These are phyloP conservation scores for Solanum lycopersicoides DNA, from an alignment of 257 asterid species.

Conservation along the genomic window DNA sequence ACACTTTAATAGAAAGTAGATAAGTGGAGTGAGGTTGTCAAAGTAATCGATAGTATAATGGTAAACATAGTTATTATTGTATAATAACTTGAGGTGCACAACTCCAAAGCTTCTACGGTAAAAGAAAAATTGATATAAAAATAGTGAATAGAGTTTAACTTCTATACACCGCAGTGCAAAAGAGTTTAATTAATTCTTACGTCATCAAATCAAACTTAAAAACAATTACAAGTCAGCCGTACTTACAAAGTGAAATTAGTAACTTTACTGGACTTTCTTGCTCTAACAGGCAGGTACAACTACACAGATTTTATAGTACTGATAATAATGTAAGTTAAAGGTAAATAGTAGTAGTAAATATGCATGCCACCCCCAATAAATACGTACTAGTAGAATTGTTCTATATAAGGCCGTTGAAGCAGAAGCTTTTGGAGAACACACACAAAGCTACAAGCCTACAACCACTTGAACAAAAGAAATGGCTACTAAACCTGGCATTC, in stretches of 20 bases:
- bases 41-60: background rate
- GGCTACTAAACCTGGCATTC: slow-evolving; percentile 72
- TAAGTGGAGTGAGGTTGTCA: background rate
- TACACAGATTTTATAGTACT: background rate
- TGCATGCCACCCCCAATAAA: background rate
- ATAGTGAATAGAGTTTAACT: background rate
- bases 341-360: background rate
- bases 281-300: background rate
- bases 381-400: background rate
- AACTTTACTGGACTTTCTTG: background rate
- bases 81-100: background rate
- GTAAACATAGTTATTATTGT: background rate
- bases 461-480: slow-evolving; percentile 15
- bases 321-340: background rate
- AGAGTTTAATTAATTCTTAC: background rate
- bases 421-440: background rate
- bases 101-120: background rate
- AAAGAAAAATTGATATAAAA: background rate
- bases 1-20: too few relatives aligned
- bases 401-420: background rate
- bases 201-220: too few relatives aligned
- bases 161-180: background rate
- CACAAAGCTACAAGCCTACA: background rate
- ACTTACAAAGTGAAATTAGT: background rate
- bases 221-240: background rate